Base-by-base conservation (phyloP, 2,329 filamentous ascomycete genomes). In the Trichoderma atrobrunneum region DNA sequence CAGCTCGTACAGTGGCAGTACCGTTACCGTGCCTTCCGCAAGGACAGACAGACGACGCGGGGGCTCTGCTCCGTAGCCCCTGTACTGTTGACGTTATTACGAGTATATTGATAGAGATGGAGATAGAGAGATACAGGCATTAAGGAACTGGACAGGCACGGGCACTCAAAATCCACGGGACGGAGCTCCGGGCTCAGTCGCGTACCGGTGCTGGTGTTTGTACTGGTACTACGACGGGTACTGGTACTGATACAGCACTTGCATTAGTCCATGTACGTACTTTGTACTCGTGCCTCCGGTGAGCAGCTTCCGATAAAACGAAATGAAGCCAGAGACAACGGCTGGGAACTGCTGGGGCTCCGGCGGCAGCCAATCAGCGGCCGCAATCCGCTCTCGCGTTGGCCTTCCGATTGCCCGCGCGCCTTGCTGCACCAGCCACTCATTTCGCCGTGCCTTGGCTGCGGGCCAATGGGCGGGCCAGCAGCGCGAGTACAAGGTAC, bases 351-450 rank as follows among this genome's bases (percentile, higher is more conserved):
- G 65, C 65, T 68, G 65, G 65, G 65, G 65, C 56, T 5, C 18
- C 28, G 11, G 16, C 32, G 1, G 1, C 43, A 51, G 11, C 64
- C 64, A 67, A 67, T 36, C 63, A 66, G 30, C 21, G 54, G 4
- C 7, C 18, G 24, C 5, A 11, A n/a, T 26, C 26, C 30, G 32
- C 26, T 36, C 28, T 28, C 70, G 70, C 70, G 64, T 72, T 48
- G 62, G 64, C 30, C 39, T 30, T 26, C 56, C 30, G 28, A 60
- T 36, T 72, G 62, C 30, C 26, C 43, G 57, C 65, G 59, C 65
- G 60, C 65, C 71, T 69, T 60, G 62, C 67, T 60, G 71, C 65
- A 70, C 64, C 65, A 72, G 65, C 71, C 71, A 72, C 71, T 66
- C 59, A 72, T 70, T 69, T 72, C 64, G 30, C 32, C 39, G 36